Conservation (phyloP, 2,329 filamentous ascomycete species). For the Fusarium fujikuroi region DNA sequence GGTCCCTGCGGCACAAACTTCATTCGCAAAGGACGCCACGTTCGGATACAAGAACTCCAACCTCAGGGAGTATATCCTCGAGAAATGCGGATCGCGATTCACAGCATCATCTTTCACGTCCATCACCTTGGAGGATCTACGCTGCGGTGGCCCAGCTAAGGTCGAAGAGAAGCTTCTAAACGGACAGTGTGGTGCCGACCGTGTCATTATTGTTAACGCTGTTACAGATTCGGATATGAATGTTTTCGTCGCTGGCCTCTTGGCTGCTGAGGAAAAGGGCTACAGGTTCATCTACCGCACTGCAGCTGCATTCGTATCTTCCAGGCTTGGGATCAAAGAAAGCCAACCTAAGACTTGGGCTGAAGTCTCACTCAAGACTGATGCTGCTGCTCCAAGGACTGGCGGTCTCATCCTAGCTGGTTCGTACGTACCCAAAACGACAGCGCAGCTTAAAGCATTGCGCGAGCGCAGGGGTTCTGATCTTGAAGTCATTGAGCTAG, state of each 20-base stretch:
- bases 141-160: neutral
- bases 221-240: constrained; percentile 65
- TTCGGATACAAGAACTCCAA: constrained; percentile 67
- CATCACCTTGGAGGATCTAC: neutral
- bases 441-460: neutral
- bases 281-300: constrained; percentile 53
- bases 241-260: constrained; percentile 61
- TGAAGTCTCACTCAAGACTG: neutral
- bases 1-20: accelerated
- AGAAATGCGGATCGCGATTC: constrained; percentile 61
- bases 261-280: constrained; percentile 48
- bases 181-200: neutral
- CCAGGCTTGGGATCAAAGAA: constrained; percentile 60
- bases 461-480: neutral
- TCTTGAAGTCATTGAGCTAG: neutral
- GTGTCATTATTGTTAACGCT: constrained; percentile 61
- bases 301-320: constrained; percentile 55
- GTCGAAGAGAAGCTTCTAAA: neutral
- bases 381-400: neutral
- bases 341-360: constrained; percentile 59
- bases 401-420: neutral
- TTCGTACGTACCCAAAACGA: neutral
- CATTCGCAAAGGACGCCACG: constrained; percentile 64
- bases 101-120: constrained; percentile 48
- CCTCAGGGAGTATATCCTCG: constrained; percentile 56